A percentile compares a stretch with the other conserved stretches of the same genome.
Conservation (phyloP, 2,329 filamentous ascomycete genomes). For the Podosphaera aphanis region DNA sequence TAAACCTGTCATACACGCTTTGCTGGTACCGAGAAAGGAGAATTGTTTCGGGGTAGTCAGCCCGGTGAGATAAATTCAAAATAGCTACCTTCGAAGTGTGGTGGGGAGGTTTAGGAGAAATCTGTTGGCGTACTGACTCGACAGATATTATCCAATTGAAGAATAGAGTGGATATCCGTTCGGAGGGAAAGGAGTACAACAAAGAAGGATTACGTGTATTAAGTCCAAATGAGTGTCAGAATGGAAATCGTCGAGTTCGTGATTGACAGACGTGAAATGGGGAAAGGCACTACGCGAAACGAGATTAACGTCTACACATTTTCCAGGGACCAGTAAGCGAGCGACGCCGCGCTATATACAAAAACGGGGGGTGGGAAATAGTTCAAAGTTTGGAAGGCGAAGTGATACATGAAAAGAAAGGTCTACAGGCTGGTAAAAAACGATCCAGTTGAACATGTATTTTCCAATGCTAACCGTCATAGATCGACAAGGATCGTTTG, state of each 20-base stretch:
- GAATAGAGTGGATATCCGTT: not conserved
- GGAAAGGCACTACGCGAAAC: not conserved
- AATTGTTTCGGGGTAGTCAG: not conserved
- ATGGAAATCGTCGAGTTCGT: not conserved
- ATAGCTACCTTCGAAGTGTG: not conserved
- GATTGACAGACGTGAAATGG: not conserved
- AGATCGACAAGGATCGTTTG: constrained; percentile 27
- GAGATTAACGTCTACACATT: not conserved
- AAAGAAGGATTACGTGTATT: not conserved
- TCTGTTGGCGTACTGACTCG: not conserved
- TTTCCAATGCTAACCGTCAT: not conserved
- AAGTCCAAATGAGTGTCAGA: not conserved
- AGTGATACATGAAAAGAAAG: not conserved
- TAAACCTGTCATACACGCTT: not conserved
- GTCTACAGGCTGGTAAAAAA: not conserved
- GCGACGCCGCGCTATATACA: not conserved
- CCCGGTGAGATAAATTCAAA: no score
- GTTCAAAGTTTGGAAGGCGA: not conserved
- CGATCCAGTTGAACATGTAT: not conserved
- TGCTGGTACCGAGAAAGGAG: not conserved
- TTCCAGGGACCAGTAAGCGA: not conserved
- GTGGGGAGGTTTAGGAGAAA: not conserved
- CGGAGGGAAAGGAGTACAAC: not conserved
- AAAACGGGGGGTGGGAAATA: not conserved
- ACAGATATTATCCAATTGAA: not conserved